These are phyloP conservation scores for Mentha longifolia DNA, from an alignment of 257 asterid genomes.

Conservation along the genomic window DNA sequence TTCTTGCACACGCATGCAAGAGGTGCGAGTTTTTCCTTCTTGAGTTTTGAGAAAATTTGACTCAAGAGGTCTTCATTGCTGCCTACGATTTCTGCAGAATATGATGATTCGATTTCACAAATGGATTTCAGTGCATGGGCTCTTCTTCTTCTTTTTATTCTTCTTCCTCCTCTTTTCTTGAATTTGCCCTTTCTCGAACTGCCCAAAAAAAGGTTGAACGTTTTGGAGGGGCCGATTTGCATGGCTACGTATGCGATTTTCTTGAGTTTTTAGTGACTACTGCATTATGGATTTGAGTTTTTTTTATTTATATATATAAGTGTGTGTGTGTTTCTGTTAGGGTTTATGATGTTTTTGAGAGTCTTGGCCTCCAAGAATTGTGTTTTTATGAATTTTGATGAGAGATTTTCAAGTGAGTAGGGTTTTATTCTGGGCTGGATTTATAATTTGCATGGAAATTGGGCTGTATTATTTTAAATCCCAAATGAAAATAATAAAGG, in stretches of 20 bases:
- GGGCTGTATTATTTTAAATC: no score
- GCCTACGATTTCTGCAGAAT: constrained; percentile 2
- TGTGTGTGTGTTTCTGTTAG: neutral
- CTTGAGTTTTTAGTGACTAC: no score
- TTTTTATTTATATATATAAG: neutral
- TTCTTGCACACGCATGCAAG: neutral
- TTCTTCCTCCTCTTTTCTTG: no score
- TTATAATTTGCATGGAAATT: no score
- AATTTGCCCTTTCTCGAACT: neutral
- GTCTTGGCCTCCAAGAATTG: no score
- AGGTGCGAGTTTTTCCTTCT: neutral
- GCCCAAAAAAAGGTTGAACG: neutral
- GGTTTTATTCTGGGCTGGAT: no score
- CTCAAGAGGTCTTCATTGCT: neutral
- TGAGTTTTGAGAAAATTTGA: neutral
- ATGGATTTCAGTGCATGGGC: neutral
- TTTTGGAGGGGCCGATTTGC: neutral
- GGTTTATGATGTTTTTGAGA: neutral
- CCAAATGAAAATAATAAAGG: no score
- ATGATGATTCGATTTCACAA: neutral
- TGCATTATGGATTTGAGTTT: no score
- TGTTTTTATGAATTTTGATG: no score
- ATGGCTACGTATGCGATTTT: neutral
- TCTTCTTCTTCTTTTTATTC: neutral
- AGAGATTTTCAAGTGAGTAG: no score